Percentiles rank a stretch among this genome's conserved stretches.
phyloP scores from a whole-genome alignment of 352 stramenopile species.

The Globisporangium middletonii region DNA sequence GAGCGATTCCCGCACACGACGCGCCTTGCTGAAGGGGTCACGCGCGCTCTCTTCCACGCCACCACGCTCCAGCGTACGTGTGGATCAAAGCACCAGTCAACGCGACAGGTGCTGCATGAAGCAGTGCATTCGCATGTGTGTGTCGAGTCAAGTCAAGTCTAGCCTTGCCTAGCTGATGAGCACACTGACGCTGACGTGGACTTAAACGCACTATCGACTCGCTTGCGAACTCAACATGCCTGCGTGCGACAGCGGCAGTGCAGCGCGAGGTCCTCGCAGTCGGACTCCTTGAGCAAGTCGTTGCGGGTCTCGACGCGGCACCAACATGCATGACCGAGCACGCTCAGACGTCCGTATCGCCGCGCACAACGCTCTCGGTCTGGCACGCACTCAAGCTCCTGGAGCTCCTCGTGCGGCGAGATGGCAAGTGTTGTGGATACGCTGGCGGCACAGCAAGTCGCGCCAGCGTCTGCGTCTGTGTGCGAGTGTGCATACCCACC shows the following conservation, averaged over 20 bases:
- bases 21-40: constrained; percentile 19
- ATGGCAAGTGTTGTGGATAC: constrained; percentile 13
- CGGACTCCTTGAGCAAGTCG: constrained; percentile 25
- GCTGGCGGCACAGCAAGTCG: neutral
- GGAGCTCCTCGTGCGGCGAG: constrained; percentile 31
- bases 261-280: constrained; percentile 19
- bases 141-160: neutral
- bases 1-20: constrained; percentile 13
- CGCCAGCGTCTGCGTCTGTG: too few species aligned
- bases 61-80: constrained; percentile 28
- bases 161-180: neutral
- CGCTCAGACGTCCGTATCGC: constrained; percentile 1
- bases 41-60: constrained; percentile 42
- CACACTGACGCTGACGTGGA: neutral
- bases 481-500: neutral
- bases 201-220: neutral
- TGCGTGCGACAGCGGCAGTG: constrained; percentile 3
- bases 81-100: neutral
- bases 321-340: constrained; percentile 1
- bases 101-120: neutral
- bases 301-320: constrained; percentile 25
- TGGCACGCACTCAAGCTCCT: constrained; percentile 55
- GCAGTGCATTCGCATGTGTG: neutral
- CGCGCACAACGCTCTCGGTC: constrained; percentile 16
- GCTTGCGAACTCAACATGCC: neutral